Percentiles rank a stretch among this genome's conserved stretches.
Conservation (phyloP, 1,284 basidiomycete genomes). For the Irpex sp. region DNA sequence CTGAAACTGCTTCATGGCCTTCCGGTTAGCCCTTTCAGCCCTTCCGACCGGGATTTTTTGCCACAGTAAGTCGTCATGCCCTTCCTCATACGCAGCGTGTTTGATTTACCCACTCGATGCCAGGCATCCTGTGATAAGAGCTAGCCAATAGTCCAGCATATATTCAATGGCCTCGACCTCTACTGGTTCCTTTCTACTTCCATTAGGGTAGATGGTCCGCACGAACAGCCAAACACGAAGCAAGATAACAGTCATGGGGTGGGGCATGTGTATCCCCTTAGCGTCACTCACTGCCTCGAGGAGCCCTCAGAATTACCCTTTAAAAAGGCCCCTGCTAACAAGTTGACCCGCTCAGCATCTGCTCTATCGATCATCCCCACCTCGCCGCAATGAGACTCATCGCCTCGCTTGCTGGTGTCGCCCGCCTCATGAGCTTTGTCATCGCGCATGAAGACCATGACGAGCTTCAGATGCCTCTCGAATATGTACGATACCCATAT, state of each 20-base stretch:
- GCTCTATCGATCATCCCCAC: neutral
- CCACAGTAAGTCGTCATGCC: neutral
- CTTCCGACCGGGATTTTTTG: neutral
- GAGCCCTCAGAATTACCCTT: slow-evolving; percentile 2
- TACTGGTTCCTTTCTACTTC: slow-evolving; percentile 1
- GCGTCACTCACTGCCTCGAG: slow-evolving; percentile 12
- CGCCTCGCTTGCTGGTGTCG: slow-evolving; percentile 11
- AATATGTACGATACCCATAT: slow-evolving; percentile 61
- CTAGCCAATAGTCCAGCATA: slow-evolving; percentile 2
- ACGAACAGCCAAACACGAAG: slow-evolving; percentile 3
- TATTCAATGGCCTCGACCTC: neutral
- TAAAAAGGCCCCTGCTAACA: slow-evolving; percentile 1
- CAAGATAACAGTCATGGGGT: slow-evolving; percentile 15
- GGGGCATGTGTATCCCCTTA: slow-evolving; percentile 11
- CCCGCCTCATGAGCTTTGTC: slow-evolving; percentile 12
- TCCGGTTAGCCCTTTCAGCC: neutral
- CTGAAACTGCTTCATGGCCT: neutral
- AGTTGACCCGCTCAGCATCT: neutral
- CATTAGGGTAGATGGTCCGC: neutral
- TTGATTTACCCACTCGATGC: neutral
- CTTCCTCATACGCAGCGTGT: neutral
- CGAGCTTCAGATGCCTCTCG: slow-evolving; percentile 55
- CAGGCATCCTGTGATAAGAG: slow-evolving; percentile 4
- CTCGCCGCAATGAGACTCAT: slow-evolving; percentile 19
- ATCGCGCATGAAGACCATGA: slow-evolving; percentile 40